A percentile compares a stretch with the other conserved stretches of the same genome.
These are phyloP conservation scores for Amphichorda felina DNA, from an alignment of 2,329 filamentous ascomycete genomes.

Conservation along the genomic window DNA sequence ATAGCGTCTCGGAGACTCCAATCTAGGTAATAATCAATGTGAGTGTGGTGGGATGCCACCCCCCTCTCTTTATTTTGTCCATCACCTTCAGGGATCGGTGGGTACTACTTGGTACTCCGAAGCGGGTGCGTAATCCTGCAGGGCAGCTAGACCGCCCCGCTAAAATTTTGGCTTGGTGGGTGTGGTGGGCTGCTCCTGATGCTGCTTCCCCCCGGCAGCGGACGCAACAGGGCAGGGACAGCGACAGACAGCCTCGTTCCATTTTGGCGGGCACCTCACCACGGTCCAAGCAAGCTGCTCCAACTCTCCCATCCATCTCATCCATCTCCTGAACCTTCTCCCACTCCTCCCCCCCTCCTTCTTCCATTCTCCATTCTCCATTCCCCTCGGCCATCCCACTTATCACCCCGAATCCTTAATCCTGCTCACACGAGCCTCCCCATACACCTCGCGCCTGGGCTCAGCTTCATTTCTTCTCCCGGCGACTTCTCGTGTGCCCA, in stretches of 20 bases:
- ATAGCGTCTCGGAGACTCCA: too few species aligned
- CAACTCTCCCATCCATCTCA: conserved; percentile 3
- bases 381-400: too few species aligned
- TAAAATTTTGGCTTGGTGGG: conserved; percentile 9
- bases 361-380: background rate
- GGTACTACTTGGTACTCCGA: too few species aligned
- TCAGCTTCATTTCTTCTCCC: too few species aligned
- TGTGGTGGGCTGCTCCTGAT: too few species aligned
- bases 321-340: conserved; percentile 4
- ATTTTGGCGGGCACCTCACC: conserved; percentile 3
- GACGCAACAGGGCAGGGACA: background rate
- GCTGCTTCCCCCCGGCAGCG: too few species aligned
- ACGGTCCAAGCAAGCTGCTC: conserved; percentile 1
- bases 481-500: background rate
- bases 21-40: too few species aligned
- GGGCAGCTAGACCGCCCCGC: conserved; percentile 6
- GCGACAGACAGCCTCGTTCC: conserved; percentile 6
- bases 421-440: background rate
- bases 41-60: too few species aligned
- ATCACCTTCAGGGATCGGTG: background rate
- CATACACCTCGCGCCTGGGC: background rate
- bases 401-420: too few species aligned
- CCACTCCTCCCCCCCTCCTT: conserved; percentile 2
- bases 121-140: conserved; percentile 4
- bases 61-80: background rate